Evolutionary conservation across 1,284 basidiomycete species (phyloP).

Genomic region (Albatrellus sp.): DNA sequence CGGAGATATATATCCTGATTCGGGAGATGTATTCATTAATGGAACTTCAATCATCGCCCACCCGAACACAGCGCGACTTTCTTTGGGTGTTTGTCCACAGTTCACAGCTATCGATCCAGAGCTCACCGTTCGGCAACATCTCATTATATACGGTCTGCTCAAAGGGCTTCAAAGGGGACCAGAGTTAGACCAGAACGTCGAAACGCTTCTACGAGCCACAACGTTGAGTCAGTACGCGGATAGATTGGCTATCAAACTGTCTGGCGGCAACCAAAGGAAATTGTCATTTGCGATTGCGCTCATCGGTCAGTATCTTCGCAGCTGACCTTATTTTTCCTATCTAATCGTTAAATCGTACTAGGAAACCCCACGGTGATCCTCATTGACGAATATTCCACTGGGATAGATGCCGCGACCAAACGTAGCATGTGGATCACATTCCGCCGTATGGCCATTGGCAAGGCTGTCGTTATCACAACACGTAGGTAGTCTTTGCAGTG

Average conservation of each 20-base stretch:
- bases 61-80: constrained; percentile 47
- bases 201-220: constrained; percentile 46
- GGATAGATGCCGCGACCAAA: constrained; percentile 76
- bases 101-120: constrained; percentile 74
- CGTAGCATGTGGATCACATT: constrained; percentile 73
- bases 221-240: constrained; percentile 52
- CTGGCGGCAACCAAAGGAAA: constrained; percentile 75
- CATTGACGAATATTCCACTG: constrained; percentile 77
- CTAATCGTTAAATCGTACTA: constrained; percentile 13
- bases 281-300: constrained; percentile 67
- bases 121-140: constrained; percentile 66
- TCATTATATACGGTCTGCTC: constrained; percentile 52
- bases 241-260: constrained; percentile 59
- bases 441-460: constrained; percentile 47
- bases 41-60: constrained; percentile 49
- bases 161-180: constrained; percentile 47
- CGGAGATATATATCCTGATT: constrained; percentile 48
- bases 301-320: constrained; percentile 36
- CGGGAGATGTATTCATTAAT: constrained; percentile 56
- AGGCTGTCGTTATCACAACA: constrained; percentile 58
- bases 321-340: not conserved
- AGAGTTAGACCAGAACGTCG: constrained; percentile 42
- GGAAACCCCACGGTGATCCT: constrained; percentile 69
- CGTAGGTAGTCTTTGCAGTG: constrained; percentile 28
- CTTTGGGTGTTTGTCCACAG: constrained; percentile 72